Conservation (phyloP, 768 basidiomycete genomes). For the Porpolomopsis calyptriformis region DNA sequence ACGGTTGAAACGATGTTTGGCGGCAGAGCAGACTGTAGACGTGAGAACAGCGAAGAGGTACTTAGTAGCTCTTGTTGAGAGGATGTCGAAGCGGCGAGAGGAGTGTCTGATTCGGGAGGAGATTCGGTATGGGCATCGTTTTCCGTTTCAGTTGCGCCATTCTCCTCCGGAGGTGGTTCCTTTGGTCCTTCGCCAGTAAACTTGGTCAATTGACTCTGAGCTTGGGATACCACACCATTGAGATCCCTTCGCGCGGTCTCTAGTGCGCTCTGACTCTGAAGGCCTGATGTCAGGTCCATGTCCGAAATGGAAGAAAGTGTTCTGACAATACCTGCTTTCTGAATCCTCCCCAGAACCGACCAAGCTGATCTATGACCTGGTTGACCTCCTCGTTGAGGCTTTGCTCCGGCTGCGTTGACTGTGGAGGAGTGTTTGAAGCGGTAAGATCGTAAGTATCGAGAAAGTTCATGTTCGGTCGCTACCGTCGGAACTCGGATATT, state of each 20-base stretch:
- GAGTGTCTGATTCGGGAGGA: conserved; percentile 8
- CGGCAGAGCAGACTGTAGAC: conserved; percentile 64
- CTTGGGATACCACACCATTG: conserved; percentile 61
- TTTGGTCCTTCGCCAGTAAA: conserved; percentile 28
- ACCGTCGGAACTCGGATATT: too few relatives aligned
- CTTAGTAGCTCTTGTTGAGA: conserved; percentile 16
- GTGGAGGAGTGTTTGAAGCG: conserved; percentile 36
- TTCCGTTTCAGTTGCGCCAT: conserved; percentile 13
- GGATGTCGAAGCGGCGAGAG: conserved; percentile 8
- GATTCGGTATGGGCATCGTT: conserved; percentile 11
- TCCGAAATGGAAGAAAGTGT: neutral
- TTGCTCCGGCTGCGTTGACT: conserved; percentile 33
- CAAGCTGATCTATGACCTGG: conserved; percentile 80
- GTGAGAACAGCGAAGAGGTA: conserved; percentile 37
- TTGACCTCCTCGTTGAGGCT: conserved; percentile 79
- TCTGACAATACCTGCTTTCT: conserved; percentile 64
- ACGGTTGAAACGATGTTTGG: conserved; percentile 62
- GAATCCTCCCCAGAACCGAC: conserved; percentile 85
- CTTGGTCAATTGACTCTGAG: conserved; percentile 66
- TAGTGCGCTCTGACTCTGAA: conserved; percentile 59
- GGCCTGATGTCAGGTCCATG: conserved; percentile 2
- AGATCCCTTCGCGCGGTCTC: conserved; percentile 66
- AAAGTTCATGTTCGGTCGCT: conserved; percentile 48
- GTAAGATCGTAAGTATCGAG: conserved; percentile 58
- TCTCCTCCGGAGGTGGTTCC: conserved; percentile 9